Evolutionary conservation across 345 rosid species (phyloP).

Genomic region (Raphanus raphanistrum): DNA sequence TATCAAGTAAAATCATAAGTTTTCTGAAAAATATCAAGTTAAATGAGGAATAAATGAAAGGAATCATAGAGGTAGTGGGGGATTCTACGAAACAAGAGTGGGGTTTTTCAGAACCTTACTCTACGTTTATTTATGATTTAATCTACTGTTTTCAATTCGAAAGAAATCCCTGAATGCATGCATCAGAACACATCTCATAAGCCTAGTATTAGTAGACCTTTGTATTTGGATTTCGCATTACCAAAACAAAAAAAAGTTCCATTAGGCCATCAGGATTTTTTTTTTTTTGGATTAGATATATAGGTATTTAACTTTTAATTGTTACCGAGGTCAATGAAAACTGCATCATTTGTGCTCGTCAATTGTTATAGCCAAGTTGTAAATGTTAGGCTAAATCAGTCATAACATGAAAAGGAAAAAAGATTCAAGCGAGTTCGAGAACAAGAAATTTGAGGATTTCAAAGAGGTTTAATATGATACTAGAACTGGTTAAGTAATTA

Average conservation of each 20-base stretch:
- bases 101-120: slow-evolving; percentile 32
- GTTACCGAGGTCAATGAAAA: not conserved
- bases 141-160: slow-evolving; percentile 7
- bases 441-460: slow-evolving; percentile 15
- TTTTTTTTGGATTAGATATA: not conserved
- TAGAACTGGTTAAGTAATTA: slow-evolving; percentile 22
- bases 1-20: not conserved
- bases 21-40: not conserved
- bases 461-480: slow-evolving; percentile 21
- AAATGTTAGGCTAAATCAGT: not conserved
- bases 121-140: slow-evolving; percentile 10
- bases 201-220: not conserved
- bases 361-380: not conserved
- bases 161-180: slow-evolving; percentile 17
- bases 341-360: not conserved
- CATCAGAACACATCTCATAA: slow-evolving; percentile 4
- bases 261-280: not conserved
- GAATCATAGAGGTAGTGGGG: slow-evolving; percentile 27
- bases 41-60: slow-evolving; percentile 13
- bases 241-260: not conserved
- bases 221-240: not conserved
- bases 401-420: not conserved
- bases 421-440: slow-evolving; percentile 26
- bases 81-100: slow-evolving; percentile 34
- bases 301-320: not conserved